Base-by-base conservation (phyloP, 2,329 filamentous ascomycete genomes). In the Colletotrichum liaoningense region DNA sequence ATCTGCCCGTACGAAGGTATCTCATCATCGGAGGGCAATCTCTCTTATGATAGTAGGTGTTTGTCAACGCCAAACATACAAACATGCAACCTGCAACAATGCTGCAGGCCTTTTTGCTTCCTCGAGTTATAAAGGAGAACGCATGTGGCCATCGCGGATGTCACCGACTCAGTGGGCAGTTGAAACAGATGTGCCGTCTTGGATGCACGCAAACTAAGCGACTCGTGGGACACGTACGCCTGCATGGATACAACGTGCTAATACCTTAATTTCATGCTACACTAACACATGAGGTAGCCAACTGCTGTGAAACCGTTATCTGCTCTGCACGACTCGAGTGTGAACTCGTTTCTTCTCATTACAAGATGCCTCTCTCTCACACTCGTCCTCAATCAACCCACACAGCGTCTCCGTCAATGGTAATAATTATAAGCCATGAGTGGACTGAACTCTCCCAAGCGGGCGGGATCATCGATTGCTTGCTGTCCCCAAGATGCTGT, bases 401-500 rank as follows among this genome's bases (percentile, higher is more conserved):
- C 28, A 9, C 30, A 35, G 42, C 7, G 33, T 52, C 58, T 12
- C 26, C 55, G 9, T 24, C 6, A n/a, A 28, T 42, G n/a, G n/a
- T n/a, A 19, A 56, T 54, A 19, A 59, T 72, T 35, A 59, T 60
- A 28, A 38, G 42, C 33, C n/a, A 12, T 67, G 57, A 26, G 52
- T 60, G 30, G 58, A 58, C 26, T 42, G 22, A 64, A 35, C 49
- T 55, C 59, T 49, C 65, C 67, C 66, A 65, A 60, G 14, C 9
- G 49, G 67, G 60, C 19, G 56, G 33, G 60, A 65, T 70, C 63
- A 49, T 70, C 28, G 46, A 70, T 70, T 73, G 67, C 42, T 73
- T 65, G 70, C 70, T 70, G 60, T 54, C 46, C 56, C 60, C 60
- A 35, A 22, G 22, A 73, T 70, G 67, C 67, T 65, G 11, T 54